Evolutionary conservation across 23 red algal genomes (phyloP), one percentile per base, ranked within the genome.

Genomic region (Pyropia yezoensis): DNA sequence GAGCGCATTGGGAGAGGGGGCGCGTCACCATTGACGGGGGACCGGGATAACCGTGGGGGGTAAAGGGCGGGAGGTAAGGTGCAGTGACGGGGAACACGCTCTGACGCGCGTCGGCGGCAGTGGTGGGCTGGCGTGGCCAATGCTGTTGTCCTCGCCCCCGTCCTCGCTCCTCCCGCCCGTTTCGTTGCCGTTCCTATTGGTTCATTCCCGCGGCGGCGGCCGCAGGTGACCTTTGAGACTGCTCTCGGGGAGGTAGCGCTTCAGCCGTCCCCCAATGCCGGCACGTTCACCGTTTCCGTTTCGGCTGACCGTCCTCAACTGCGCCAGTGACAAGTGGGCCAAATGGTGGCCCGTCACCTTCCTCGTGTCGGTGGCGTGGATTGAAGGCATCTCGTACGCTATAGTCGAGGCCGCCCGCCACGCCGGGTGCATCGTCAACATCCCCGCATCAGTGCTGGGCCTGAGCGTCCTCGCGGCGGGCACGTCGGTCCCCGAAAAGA

Each of bases 321-420:
- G 82, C 47, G 65, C 70, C 21, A 33, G 19, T 16, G 82, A 87
- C 14, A n/a, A 61, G 23, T 59, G 49, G 47, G 72, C 71, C 20
- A 63, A 87, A 14, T 59, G 61, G 18, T 87, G 82, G 82, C 69
- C 50, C 61, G 5, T 77, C 49, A 87, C 82, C 1, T 87, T 87
- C 47, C n/a, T 68, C 20, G 8, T 49, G 22, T 87, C 82, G 18
- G 76, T 87, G 14, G 17, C 70, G 32, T 76, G 70, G 71, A 87
- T 87, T 53, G 75, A 71, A 69, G 70, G 58, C 29, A 87, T 87
- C 15, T 76, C 70, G 54, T 87, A 70, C 24, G 70, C 69, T n/a
- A 75, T 87, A 61, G 82, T 87, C 62, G 82, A 87, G 52, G 69
- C 82, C 18, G 82, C 82, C 9, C 62, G 82, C 64, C 56, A 76